Base-by-base conservation (phyloP, 768 basidiomycete species). In the Lactarius pseudohatsudake region DNA sequence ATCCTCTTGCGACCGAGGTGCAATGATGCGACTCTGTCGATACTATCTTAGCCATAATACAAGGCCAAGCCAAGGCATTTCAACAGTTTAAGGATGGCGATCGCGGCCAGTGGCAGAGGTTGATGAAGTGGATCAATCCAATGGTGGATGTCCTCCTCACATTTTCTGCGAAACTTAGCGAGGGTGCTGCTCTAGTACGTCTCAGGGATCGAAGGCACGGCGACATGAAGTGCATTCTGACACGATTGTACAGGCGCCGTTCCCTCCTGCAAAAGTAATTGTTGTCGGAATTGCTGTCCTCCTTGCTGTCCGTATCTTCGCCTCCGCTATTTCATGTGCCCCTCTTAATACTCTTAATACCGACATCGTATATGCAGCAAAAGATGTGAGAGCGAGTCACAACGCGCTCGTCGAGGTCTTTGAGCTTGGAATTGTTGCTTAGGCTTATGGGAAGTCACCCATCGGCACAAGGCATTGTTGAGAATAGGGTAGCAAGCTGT, bases 211-310 rank as follows among this genome's bases (percentile, higher is more conserved):
- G 9, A 20, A 20, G 3, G 1, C 2, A 15, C 32, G 1, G 0
- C 3, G 0, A n/a, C 34, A 3, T 34, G 5, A 13, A 6, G n/a
- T 30, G 7, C 30, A 22, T 4, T 22, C 10, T 38, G 57, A 57
- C 4, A 30, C 4, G 8, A 16, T 22, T 22, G 1, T 4, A 11
- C 26, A 64, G 63, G 45, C 38, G 1, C 8, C 8, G 30, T 36
- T 58, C 22, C 28, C 63, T 1, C 63, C 57, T 5, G 57, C 63
- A 6, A 16, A n/a, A 0, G 9, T 6, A 0, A 28, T 50, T 1
- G 30, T 64, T 40, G 4, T 26, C 4, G 64, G 58, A 2, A 64
- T 64, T 3, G 64, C 40, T 3, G 40, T 45, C 4, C 64, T 64
- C 22, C 58, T 64, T 15, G 40, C 40, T 38, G 64, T 60, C 10